These are phyloP conservation scores for Exophiala dermatitidis DNA, from an alignment of 2,329 filamentous ascomycete genomes.

Conservation along the genomic window DNA sequence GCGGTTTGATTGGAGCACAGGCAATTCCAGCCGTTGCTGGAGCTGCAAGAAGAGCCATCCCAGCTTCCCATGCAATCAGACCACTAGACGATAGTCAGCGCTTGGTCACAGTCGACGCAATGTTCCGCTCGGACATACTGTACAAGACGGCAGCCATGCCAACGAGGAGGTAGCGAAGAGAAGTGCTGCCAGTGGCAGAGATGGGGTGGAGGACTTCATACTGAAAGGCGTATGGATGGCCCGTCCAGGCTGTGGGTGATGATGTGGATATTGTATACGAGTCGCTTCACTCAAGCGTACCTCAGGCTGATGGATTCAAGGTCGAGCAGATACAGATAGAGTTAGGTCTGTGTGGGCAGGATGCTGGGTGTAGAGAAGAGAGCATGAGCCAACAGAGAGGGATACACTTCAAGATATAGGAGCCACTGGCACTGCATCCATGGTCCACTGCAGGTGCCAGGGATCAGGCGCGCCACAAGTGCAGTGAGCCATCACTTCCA, in stretches of 20 bases:
- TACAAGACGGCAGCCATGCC: conserved; percentile 23
- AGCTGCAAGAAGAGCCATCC: conserved; percentile 23
- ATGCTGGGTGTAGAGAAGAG: conserved; percentile 5
- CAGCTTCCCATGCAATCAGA: conserved; percentile 26
- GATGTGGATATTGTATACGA: not conserved
- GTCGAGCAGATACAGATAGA: not conserved
- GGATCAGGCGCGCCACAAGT: conserved; percentile 6
- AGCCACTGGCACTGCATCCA: not conserved
- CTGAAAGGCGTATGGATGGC: conserved; percentile 1
- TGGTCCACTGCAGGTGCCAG: not conserved
- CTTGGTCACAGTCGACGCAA: not conserved
- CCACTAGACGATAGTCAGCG: conserved; percentile 15
- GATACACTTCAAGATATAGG: conserved; percentile 18
- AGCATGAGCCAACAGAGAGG: not conserved
- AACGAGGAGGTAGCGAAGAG: conserved; percentile 21
- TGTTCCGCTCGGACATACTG: conserved; percentile 9
- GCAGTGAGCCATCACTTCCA: not conserved
- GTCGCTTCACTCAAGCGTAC: not conserved
- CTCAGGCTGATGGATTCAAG: not conserved
- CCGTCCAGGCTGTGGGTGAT: not conserved
- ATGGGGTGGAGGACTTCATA: conserved; percentile 23
- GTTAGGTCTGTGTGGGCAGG: conserved; percentile 2
- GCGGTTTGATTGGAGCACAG: conserved; percentile 26
- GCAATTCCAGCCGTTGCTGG: conserved; percentile 24
- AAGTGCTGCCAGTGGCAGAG: conserved; percentile 19